Base-by-base conservation (phyloP, 371 early-diverging fungal genomes). In the Dipsacomyces acuminosporus region DNA sequence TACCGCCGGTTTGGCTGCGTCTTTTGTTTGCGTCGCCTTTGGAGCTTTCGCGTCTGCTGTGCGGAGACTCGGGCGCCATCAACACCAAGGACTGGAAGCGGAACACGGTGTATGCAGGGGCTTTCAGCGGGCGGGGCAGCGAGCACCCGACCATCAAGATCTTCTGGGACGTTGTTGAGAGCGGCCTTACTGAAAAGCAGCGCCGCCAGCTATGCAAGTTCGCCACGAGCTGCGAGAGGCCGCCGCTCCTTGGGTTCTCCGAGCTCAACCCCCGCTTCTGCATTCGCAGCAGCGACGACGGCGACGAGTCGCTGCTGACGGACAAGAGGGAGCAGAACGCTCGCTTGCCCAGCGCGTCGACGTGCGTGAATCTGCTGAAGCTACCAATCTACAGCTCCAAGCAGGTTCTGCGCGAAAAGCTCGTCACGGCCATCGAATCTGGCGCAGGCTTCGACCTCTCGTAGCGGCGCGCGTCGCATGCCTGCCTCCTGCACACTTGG, bases 281-380 rank as follows among this genome's bases (percentile, higher is more conserved):
- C 62, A 83, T 96, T 38, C 77, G 88, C 25, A 64, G 59, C 49
- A 51, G 19, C 54, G 45, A 47, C 17, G 46, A 35, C 20, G 26
- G 25, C 2, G 55, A 46, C 25, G 45, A 44, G 19, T 14, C 9
- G 15, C 9, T 44, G 11, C 30, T 44, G 18, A 11, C 18, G 4
- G 18, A 19, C 15, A 5, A 9, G 18, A 8, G 23, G 36, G 24
- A 47, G 30, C 33, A 47, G 24, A 47, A 34, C 17, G 36, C 36
- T 25, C 73, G 89, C 25, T 61, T 90, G 54, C 91, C 91, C 2
- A 87, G 89, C n/a, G 84, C 88, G 30, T 85, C 87, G 20, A 97
- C 98, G 0, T 97, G 98, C 64, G 88, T 97, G 54, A 97, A 97
- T 69, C 74, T 95, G 43, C 73, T 97, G 30, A 95, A 95, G 69